These are phyloP conservation scores for Blastomyces percursus DNA, from an alignment of 2,329 filamentous ascomycete genomes.

Conservation along the genomic window DNA sequence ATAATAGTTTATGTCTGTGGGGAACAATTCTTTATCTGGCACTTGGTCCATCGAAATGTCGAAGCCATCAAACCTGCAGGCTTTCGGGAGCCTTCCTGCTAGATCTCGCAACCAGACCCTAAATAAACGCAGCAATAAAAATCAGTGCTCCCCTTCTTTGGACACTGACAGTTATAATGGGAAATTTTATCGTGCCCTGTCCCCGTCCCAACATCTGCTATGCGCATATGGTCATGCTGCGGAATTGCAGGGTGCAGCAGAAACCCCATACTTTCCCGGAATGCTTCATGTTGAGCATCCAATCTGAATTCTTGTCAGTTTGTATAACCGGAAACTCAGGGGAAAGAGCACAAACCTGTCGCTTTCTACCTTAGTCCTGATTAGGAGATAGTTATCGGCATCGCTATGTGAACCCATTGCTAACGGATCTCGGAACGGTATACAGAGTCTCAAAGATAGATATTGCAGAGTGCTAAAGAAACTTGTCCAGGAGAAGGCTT, in stretches of 20 bases:
- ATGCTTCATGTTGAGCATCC: neutral
- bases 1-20: constrained; percentile 2
- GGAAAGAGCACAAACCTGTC: neutral
- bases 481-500: neutral
- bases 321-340: neutral
- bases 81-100: neutral
- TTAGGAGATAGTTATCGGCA: neutral
- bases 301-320: neutral
- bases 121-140: neutral
- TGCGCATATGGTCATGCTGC: neutral
- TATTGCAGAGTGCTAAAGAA: neutral
- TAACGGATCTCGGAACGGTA: neutral
- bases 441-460: neutral
- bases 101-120: neutral
- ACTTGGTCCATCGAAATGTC: constrained; percentile 1
- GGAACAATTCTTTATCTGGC: neutral
- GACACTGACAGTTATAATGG: neutral
- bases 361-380: neutral
- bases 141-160: neutral
- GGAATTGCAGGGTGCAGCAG: constrained; percentile 3
- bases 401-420: neutral
- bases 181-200: neutral
- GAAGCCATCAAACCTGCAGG: constrained; percentile 1
- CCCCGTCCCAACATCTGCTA: constrained; percentile 2
- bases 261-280: neutral